Base-by-base conservation (phyloP, 352 stramenopile species). In the Plasmopara muralis region DNA sequence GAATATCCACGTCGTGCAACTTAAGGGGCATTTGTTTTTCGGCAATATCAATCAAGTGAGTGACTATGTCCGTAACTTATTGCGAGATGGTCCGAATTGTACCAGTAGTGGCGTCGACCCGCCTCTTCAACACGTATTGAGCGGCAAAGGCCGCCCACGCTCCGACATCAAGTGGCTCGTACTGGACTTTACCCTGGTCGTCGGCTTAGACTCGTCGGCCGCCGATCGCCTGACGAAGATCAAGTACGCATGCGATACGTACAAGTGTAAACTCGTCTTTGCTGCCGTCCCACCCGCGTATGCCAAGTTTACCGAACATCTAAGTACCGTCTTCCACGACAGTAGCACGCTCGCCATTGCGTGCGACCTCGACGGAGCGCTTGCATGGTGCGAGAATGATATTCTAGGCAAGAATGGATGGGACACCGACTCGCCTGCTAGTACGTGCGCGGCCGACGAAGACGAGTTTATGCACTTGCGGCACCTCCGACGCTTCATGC, bases 101-200 rank as follows among this genome's bases (percentile, higher is more conserved):
- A 37, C 34, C 2, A 55, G 15, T 15, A 55, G 37, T 34, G 47
- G 34, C 5, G 50, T 61, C 14, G 38, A 47, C 10, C 53, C 55
- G 41, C 50, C 50, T 28, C 55, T 64, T 28, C 50, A 60, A 18
- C 57, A 53, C 20, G 49, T 56, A 9, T 46, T 64, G 6, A 62
- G 58, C 29, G 48, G 57, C n/a, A 47, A 57, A 9, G n/a, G 51
- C 20, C 57, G 59, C 7, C 58, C 50, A 2, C 56, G 59, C 49
- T 43, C 54, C 4, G 38, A 64, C 9, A 85, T 89, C 14, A 55
- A 57, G 10, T 87, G 63, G 39, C 62, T 92, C 30, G 89, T 97
- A 31, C 70, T 98, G 7, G 89, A 97, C 55, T 97, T 97, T 56
- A 95, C 87, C 1, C 58, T 97, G 2, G 92, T 98, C 0, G 72